Evolutionary conservation across 495 filamentous ascomycete genomes (phyloP), one percentile per base, ranked within the genome.

Genomic region (Neurospora pannonica): DNA sequence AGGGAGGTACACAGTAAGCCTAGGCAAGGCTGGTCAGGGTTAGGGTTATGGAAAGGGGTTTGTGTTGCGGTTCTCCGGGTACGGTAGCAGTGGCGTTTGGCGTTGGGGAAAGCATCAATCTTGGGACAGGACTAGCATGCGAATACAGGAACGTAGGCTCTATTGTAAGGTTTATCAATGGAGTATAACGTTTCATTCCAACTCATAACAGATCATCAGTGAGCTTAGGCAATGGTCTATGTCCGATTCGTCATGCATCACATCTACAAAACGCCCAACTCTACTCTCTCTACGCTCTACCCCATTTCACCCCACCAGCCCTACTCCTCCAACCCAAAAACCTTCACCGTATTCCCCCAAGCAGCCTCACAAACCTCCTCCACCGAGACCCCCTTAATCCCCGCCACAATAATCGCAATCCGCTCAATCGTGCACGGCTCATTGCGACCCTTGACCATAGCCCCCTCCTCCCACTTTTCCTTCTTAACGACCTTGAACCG

Each of bases 371-470:
- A 92, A 42, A 98, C 91, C 79, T 95, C 93, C 78, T 94, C 90
- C 8, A 94, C 86, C 2, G 85, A 78, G 9, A 97, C 83, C 0
- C 90, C 94, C 82, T 97, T 97, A 43, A 97, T 89, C 37, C 83
- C 88, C 21, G 96, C 95, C 75, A 99, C 90, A 71, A 93, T 93
- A 79, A 90, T 89, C 15, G 93, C 96, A n/a, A 99, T 93, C 46
- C 90, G 90, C 71, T 89, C 86, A 74, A 98, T 97, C 54, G 89
- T 89, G 77, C 90, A 92, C 34, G 94, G 92, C 83, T 99, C 96
- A 81, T 98, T 99, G 28, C 96, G 87, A 2, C 95, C 93, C 83
- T 97, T 98, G 24, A 98, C 88, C 90, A 97, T 92, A 5, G 82
- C 81, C 0, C 93, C 94, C 79, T 93, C 88, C 54, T 88, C 87